Conservation (phyloP, 2,329 filamentous ascomycete genomes). For the Beauveria sp. region DNA sequence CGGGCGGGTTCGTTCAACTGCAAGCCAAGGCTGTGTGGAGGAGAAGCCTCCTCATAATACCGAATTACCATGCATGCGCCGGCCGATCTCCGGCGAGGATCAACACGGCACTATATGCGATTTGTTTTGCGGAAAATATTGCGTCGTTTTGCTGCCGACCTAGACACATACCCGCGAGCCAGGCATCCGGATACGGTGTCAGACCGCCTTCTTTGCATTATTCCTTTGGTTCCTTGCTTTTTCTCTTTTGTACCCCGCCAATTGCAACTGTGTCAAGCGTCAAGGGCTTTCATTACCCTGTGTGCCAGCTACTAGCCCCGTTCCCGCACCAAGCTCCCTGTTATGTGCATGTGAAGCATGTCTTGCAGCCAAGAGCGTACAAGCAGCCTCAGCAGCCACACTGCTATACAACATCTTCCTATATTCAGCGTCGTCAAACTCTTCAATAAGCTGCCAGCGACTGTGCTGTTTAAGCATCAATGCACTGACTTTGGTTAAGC, state of each 20-base stretch:
- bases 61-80: neutral
- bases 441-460: neutral
- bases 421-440: neutral
- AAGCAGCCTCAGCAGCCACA: neutral
- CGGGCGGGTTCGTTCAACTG: neutral
- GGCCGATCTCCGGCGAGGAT: neutral
- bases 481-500: neutral
- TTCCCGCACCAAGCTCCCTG: neutral
- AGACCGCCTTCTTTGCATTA: no score
- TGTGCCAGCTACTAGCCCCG: no score
- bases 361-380: neutral
- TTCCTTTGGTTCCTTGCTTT: no score
- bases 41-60: neutral
- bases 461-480: neutral
- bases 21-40: neutral
- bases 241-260: no score
- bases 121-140: neutral
- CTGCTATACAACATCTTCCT: neutral
- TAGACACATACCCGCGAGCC: neutral
- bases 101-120: neutral
- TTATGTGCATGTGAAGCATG: neutral
- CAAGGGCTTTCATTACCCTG: no score
- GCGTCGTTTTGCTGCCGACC: neutral
- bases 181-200: no score
- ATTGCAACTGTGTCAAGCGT: no score